phyloP scores from a whole-genome alignment of 352 stramenopile genomes.

The Phytophthora litchii region DNA sequence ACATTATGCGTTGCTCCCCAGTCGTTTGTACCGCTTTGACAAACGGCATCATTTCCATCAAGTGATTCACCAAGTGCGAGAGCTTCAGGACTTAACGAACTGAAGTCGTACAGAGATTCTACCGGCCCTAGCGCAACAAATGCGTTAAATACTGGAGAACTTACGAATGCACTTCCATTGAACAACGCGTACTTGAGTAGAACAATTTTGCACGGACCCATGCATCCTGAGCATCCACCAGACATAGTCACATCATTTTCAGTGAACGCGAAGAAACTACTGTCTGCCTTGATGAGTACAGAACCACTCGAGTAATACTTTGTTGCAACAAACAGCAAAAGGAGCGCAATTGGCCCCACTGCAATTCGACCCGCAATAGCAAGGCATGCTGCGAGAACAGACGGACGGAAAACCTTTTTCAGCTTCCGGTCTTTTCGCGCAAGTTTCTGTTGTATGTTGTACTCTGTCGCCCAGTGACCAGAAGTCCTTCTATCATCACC shows the following conservation, averaged over 20 bases:
- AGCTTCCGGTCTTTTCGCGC: background rate
- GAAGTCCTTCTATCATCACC: background rate
- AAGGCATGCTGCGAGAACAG: slow-evolving; percentile 7
- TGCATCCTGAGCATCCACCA: slow-evolving; percentile 14
- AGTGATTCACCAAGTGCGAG: slow-evolving; percentile 11
- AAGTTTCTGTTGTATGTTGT: slow-evolving; percentile 8
- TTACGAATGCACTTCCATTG: slow-evolving; percentile 13
- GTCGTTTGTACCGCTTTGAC: slow-evolving; percentile 27
- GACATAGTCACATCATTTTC: slow-evolving; percentile 18
- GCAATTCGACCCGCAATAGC: slow-evolving; percentile 14
- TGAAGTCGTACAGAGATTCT: slow-evolving; percentile 20
- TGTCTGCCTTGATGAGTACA: slow-evolving; percentile 14
- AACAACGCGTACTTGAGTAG: slow-evolving; percentile 28
- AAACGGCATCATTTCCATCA: slow-evolving; percentile 18
- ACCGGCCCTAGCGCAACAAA: slow-evolving; percentile 4
- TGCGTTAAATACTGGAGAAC: slow-evolving; percentile 17
- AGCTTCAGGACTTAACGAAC: slow-evolving; percentile 6
- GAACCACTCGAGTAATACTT: slow-evolving; percentile 1
- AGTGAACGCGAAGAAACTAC: slow-evolving; percentile 20
- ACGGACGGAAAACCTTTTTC: slow-evolving; percentile 5
- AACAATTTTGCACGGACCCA: slow-evolving; percentile 20
- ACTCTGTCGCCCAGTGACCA: slow-evolving; percentile 7
- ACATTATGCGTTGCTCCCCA: slow-evolving; percentile 18
- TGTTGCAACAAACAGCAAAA: slow-evolving; percentile 11
- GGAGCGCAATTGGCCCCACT: slow-evolving; percentile 4